Conservation (phyloP, 306 rosid species). For the Lotus japonicus region DNA sequence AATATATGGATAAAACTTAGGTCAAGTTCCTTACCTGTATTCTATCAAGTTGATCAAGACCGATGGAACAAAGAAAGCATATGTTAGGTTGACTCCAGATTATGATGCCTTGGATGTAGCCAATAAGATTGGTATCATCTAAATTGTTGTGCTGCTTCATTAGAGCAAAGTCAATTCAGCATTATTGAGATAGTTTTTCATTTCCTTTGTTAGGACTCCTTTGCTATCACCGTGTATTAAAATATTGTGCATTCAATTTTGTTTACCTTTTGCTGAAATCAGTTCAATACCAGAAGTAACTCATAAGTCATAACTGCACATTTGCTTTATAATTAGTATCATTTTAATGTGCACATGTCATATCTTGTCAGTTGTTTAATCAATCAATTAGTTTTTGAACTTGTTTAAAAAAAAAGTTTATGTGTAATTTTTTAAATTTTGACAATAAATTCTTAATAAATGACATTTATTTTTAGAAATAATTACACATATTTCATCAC, state of each 20-base stretch:
- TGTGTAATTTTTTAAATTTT: no score
- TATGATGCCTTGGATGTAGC: slow-evolving; percentile 92
- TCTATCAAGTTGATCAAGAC: no score
- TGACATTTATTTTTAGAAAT: no score
- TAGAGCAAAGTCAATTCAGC: slow-evolving; percentile 11
- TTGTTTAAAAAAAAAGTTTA: no score
- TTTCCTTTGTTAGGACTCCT: slow-evolving; percentile 22
- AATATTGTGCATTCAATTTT: slow-evolving; percentile 17
- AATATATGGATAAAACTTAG: no score
- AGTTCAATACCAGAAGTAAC: not conserved
- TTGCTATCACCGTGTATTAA: slow-evolving; percentile 19
- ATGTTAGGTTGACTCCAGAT: slow-evolving; percentile 82
- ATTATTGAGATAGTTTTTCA: slow-evolving; percentile 35
- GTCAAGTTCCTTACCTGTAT: no score
- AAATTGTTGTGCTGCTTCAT: slow-evolving; percentile 25
- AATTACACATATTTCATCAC: no score
- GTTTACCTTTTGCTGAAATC: not conserved
- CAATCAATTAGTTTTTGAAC: no score
- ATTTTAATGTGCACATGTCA: no score
- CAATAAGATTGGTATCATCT: slow-evolving; percentile 87
- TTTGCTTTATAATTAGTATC: not conserved
- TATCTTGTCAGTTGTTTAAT: no score
- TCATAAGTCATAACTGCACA: not conserved
- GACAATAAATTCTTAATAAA: no score
- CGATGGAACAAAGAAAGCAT: slow-evolving; percentile 94